These are phyloP conservation scores for Brassica balearica DNA, from an alignment of 441 rosid genomes.

Conservation along the genomic window DNA sequence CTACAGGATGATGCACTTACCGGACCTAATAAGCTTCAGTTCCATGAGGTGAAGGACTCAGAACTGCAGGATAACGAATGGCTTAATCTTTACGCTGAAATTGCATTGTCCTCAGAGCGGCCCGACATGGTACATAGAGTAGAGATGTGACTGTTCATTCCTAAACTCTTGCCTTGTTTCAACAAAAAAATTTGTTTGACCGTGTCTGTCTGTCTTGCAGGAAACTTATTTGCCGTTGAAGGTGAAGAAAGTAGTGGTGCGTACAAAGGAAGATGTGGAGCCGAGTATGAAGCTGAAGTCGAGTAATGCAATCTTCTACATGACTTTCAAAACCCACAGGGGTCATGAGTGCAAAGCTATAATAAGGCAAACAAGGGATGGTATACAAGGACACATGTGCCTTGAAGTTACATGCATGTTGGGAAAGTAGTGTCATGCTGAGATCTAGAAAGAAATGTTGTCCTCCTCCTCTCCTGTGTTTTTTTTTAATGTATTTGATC, in stretches of 20 bases:
- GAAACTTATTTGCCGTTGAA: conserved; percentile 4
- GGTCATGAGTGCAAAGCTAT: background rate
- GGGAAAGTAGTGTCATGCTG: conserved; percentile 5
- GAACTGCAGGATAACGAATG: conserved; percentile 4
- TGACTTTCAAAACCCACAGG: conserved; percentile 3
- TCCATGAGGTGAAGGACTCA: background rate
- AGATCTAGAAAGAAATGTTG: background rate
- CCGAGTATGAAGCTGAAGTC: conserved; percentile 10
- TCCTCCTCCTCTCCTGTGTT: background rate
- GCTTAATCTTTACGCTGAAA: conserved; percentile 6
- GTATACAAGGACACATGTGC: conserved; percentile 3
- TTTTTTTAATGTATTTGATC: background rate
- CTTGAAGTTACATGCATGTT: background rate
- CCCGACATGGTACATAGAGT: background rate
- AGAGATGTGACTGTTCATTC: background rate
- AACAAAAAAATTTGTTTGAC: background rate
- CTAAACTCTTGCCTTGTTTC: background rate
- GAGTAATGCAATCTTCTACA: background rate
- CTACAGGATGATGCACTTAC: conserved; percentile 4
- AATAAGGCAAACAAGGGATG: conserved; percentile 4
- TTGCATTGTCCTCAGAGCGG: conserved; percentile 11
- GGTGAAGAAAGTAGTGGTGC: conserved; percentile 13
- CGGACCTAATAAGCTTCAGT: background rate
- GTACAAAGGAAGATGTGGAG: conserved; percentile 18
- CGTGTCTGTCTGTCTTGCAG: background rate